Percentiles rank a stretch among this genome's conserved stretches.
Evolutionary conservation across 352 stramenopile species (phyloP).

Genomic region (Phytophthora fragariae): DNA sequence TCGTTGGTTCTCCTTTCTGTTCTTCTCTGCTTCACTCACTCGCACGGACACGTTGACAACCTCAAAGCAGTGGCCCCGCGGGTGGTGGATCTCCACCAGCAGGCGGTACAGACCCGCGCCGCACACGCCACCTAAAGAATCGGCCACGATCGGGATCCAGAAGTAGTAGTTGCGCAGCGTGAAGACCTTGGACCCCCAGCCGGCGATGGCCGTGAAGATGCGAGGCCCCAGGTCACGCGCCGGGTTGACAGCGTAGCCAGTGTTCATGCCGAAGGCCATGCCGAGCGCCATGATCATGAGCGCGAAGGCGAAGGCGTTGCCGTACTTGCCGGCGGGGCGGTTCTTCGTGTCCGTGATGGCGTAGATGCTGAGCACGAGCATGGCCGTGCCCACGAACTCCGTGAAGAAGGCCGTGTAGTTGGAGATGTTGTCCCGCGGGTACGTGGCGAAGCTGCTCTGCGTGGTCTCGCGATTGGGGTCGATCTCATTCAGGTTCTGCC

Average conservation of each 20-base stretch:
- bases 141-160: conserved; percentile 59
- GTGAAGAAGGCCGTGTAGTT: conserved; percentile 53
- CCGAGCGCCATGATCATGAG: conserved; percentile 60
- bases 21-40: no score
- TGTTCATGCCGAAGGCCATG: conserved; percentile 52
- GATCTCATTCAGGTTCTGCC: conserved; percentile 47
- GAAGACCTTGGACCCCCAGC: conserved; percentile 56
- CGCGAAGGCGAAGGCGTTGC: conserved; percentile 41
- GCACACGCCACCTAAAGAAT: conserved; percentile 10
- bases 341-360: conserved; percentile 53
- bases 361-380: conserved; percentile 53
- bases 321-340: conserved; percentile 34
- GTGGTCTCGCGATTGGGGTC: conserved; percentile 46
- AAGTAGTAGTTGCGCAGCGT: conserved; percentile 54
- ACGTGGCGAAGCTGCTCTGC: conserved; percentile 46
- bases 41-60: background rate
- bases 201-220: conserved; percentile 38
- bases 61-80: conserved; percentile 16
- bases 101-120: conserved; percentile 47
- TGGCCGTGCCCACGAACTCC: conserved; percentile 52
- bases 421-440: conserved; percentile 41
- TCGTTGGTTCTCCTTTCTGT: no score
- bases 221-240: conserved; percentile 57
- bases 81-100: conserved; percentile 55
- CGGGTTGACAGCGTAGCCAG: conserved; percentile 44